A percentile compares a stretch with the other conserved stretches of the same genome.
Evolutionary conservation across 1,284 basidiomycete genomes (phyloP).

Genomic region (Wallemia hederae): DNA sequence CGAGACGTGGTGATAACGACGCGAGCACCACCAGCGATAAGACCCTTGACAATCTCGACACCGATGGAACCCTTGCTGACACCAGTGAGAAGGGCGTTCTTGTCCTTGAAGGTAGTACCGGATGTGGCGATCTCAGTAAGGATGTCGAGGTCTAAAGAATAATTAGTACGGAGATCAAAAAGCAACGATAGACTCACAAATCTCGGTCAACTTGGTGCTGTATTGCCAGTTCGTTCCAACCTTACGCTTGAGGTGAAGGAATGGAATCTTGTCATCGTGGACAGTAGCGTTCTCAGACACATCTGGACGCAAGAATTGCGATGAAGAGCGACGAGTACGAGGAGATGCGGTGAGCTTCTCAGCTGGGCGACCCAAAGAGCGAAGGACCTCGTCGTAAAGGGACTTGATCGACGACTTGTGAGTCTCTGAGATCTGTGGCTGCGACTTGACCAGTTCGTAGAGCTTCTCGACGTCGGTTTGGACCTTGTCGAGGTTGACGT

Average conservation of each 20-base stretch:
- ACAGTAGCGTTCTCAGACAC: constrained; percentile 36
- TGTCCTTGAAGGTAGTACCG: constrained; percentile 91
- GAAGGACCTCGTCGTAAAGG: constrained; percentile 79
- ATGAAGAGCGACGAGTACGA: constrained; percentile 56
- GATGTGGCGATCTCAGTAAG: constrained; percentile 92
- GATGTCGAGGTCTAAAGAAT: constrained; percentile 43
- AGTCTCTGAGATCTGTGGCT: constrained; percentile 82
- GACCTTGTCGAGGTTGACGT: constrained; percentile 77
- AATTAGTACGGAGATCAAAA: neutral
- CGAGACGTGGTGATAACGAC: constrained; percentile 92
- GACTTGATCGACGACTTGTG: constrained; percentile 95
- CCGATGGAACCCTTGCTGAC: constrained; percentile 95
- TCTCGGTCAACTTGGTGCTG: constrained; percentile 78
- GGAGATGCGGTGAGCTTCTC: constrained; percentile 26
- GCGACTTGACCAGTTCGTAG: constrained; percentile 87
- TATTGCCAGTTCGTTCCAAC: constrained; percentile 91
- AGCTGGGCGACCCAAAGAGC: constrained; percentile 34
- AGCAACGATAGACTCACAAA: constrained; percentile 18
- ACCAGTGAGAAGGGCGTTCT: constrained; percentile 89
- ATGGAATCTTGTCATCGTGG: constrained; percentile 66
- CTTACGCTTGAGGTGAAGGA: constrained; percentile 87
- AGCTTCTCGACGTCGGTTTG: constrained; percentile 85
- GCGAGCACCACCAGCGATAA: constrained; percentile 80
- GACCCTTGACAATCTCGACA: constrained; percentile 84
- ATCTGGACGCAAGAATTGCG: constrained; percentile 77